Base-by-base conservation (phyloP, 2,329 filamentous ascomycete genomes). In the Pseudocercospora vitis region DNA sequence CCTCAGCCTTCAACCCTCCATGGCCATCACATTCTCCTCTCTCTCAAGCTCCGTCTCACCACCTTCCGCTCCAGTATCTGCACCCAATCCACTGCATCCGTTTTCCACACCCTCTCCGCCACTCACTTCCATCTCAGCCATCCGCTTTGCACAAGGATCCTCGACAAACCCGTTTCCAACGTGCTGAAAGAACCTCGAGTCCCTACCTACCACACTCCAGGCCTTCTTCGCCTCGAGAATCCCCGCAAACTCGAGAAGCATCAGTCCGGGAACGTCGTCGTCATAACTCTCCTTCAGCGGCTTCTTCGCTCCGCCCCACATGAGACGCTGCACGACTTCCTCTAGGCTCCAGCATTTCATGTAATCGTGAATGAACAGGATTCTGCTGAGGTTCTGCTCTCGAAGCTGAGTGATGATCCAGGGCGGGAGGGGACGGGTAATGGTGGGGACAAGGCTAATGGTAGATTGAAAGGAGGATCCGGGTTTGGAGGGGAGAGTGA, bases 231-330 rank as follows among this genome's bases (percentile, higher is more conserved):
- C 55, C 23, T 54, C 52, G 14, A 19, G 12, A 9, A 57, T 37
- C 14, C 55, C 51, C 21, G 55, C 55, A 37, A 51, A 57, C 39
- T 57, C 47, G 23, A 57, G 48, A 1, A 29, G 29, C 19, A 57
- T 47, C 12, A 50, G 19, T 1, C 46, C 54, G 2, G 37, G 23
- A 7, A 24, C 33, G 9, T 49, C 49, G 0, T 19, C 16, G 18
- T 52, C 37, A 19, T 12, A 40, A 21, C 40, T 31, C 29, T 37
- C 29, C 42, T 51, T 42, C 12, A 57, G 29, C 0, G 55, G 50
- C 18, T 33, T 16, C 6, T 8, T 37, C 7, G 35, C 50, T n/a
- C 35, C 48, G 6, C 31, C 18, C 7, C 42, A 42, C 24, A 54
- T 37, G 7, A 57, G 42, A 11, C 40, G 24, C n/a, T 33, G n/a